A percentile compares a stretch with the other conserved stretches of the same genome.
Conservation (phyloP, 176 grass and related monocot species). For the Tillandsia leiboldiana region DNA sequence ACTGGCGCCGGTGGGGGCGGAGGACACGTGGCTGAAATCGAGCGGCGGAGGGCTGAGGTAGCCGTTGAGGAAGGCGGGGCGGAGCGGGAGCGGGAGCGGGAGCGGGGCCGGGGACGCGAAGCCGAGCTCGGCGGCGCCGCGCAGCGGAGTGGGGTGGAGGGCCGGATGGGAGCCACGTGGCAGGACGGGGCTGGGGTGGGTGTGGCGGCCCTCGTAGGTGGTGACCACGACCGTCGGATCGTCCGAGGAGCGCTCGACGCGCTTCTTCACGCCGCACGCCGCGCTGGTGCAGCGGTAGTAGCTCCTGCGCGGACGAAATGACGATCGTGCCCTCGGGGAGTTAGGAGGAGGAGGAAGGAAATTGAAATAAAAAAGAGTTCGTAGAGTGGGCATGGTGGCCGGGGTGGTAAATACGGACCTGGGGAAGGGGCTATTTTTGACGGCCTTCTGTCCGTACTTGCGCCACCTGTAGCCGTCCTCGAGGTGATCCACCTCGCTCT, state of each 20-base stretch:
- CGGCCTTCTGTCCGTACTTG: conserved; percentile 85
- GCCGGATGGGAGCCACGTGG: conserved; percentile 18
- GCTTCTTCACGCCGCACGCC: conserved; percentile 89
- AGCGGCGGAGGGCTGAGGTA: not conserved
- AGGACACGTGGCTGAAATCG: not conserved
- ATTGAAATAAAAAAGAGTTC: not conserved
- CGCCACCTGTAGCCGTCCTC: conserved; percentile 93
- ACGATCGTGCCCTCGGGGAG: not conserved
- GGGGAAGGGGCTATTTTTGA: conserved; percentile 93
- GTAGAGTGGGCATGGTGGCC: no score
- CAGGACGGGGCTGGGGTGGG: conserved; percentile 47
- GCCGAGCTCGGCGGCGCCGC: not conserved
- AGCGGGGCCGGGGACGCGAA: not conserved
- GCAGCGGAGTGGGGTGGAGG: not conserved
- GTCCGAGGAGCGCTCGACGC: conserved; percentile 68
- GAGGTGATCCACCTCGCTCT: conserved; percentile 76
- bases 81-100: not conserved
- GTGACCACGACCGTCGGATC: conserved; percentile 77
- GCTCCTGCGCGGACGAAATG: conserved; percentile 37
- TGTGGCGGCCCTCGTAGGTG: conserved; percentile 94
- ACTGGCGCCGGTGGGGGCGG: not conserved
- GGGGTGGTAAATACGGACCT: conserved; percentile 28
- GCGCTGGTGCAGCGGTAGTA: conserved; percentile 88
- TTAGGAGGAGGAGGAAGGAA: not conserved
- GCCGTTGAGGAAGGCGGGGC: not conserved